A percentile compares a stretch with the other conserved stretches of the same genome.
phyloP scores from a whole-genome alignment of 2,329 filamentous ascomycete genomes.

The Trichophyton equinum region DNA sequence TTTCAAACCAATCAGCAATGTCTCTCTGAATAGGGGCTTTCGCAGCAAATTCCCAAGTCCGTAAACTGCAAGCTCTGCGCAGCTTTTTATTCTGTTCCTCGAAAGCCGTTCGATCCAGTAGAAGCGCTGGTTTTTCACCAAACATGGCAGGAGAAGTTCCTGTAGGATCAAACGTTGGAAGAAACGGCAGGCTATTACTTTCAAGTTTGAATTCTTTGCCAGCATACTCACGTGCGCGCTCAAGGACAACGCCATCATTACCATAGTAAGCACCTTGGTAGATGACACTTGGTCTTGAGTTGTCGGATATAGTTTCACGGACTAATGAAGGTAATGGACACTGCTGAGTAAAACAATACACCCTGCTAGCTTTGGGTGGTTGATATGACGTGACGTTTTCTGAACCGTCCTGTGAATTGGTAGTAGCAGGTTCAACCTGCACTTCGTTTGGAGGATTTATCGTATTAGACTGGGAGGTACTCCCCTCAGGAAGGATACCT shows the following conservation, averaged over 20 bases:
- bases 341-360: constrained; percentile 17
- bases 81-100: constrained; percentile 41
- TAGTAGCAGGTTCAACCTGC: background rate
- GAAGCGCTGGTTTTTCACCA: constrained; percentile 39
- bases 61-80: constrained; percentile 47
- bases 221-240: constrained; percentile 66
- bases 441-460: too few species aligned
- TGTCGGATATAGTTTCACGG: constrained; percentile 42
- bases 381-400: constrained; percentile 15
- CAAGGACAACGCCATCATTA: constrained; percentile 68
- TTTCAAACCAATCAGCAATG: constrained; percentile 56
- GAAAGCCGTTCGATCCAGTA: constrained; percentile 41
- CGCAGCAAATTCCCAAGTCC: constrained; percentile 63
- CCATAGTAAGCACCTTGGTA: constrained; percentile 83
- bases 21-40: constrained; percentile 58
- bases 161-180: constrained; percentile 62
- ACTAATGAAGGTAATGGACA: constrained; percentile 35
- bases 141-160: constrained; percentile 45
- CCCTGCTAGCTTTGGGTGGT: constrained; percentile 16
- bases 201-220: constrained; percentile 71
- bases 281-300: constrained; percentile 53
- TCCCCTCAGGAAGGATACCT: background rate
- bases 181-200: constrained; percentile 62
- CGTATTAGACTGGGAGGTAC: background rate
- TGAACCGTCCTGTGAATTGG: background rate